Evolutionary conservation across 495 filamentous ascomycete species (phyloP).

Genomic region (Evansstolkia leycettana): DNA sequence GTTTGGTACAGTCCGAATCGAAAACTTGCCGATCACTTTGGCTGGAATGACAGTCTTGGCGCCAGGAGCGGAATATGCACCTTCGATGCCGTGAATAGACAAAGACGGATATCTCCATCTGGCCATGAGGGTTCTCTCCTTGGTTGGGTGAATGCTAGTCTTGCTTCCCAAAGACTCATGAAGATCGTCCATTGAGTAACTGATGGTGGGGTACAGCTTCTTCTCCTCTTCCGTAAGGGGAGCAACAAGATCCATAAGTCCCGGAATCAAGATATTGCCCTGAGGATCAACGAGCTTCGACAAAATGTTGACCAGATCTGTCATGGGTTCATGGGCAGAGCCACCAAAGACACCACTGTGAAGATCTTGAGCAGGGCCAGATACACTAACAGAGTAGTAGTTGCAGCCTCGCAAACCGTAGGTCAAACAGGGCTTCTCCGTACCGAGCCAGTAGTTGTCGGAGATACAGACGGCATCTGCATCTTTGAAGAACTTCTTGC

Average conservation of each 20-base stretch:
- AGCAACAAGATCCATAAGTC: conserved; percentile 82
- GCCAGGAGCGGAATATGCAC: conserved; percentile 83
- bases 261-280: conserved; percentile 82
- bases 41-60: conserved; percentile 98
- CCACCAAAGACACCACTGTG: conserved; percentile 96
- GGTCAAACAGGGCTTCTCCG: conserved; percentile 93
- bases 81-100: conserved; percentile 93
- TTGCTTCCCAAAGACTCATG: conserved; percentile 80
- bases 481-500: conserved; percentile 84
- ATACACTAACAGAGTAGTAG: conserved; percentile 84
- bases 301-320: conserved; percentile 74
- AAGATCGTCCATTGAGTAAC: conserved; percentile 90
- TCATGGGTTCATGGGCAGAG: conserved; percentile 95
- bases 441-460: conserved; percentile 99
- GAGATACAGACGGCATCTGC: conserved; percentile 96
- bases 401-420: conserved; percentile 97
- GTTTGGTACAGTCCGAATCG: conserved; percentile 90
- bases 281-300: conserved; percentile 73
- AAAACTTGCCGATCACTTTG: conserved; percentile 96
- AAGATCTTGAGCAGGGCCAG: conserved; percentile 82
- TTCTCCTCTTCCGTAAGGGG: conserved; percentile 80
- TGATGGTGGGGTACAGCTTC: conserved; percentile 68
- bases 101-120: conserved; percentile 90
- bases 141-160: conserved; percentile 73
- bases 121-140: conserved; percentile 85